These are phyloP conservation scores for Haberlea rhodopensis DNA, from an alignment of 257 asterid genomes.

Conservation along the genomic window DNA sequence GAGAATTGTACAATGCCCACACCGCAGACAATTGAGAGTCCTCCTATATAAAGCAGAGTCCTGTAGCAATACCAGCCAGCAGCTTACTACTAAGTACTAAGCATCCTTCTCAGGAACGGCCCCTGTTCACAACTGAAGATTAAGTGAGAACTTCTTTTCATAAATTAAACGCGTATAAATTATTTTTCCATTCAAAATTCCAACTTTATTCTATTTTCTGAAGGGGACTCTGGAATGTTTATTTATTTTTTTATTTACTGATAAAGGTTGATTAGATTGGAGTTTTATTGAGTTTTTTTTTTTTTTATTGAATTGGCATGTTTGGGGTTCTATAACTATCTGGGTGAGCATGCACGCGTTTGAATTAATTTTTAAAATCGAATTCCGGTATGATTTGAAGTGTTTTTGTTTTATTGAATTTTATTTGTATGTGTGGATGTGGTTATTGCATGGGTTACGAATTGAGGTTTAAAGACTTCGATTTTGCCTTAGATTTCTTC, in stretches of 20 bases:
- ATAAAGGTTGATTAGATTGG: constrained; percentile 26
- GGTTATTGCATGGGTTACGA: constrained; percentile 26
- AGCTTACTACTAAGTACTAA: constrained; percentile 25
- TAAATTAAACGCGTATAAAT: constrained; percentile 14
- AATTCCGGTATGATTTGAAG: neutral
- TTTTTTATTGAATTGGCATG: neutral
- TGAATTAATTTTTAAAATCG: constrained; percentile 15
- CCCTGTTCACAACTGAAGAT: constrained; percentile 16
- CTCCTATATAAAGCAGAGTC: constrained; percentile 10
- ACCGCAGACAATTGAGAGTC: constrained; percentile 26
- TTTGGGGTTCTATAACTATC: constrained; percentile 31
- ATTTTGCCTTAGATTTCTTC: constrained; percentile 6
- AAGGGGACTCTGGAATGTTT: constrained; percentile 34
- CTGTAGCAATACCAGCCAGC: constrained; percentile 17
- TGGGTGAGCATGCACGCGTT: constrained; percentile 31
- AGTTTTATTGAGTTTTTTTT: constrained; percentile 3
- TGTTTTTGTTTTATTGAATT: too few relatives aligned
- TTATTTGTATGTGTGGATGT: constrained; percentile 16
- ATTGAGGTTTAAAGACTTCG: constrained; percentile 25
- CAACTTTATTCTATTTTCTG: neutral
- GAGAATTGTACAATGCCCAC: constrained; percentile 8
- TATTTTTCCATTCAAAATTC: constrained; percentile 13
- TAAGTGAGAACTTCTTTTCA: neutral
- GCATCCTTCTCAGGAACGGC: constrained; percentile 31
- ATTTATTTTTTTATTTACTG: neutral